Base-by-base conservation (phyloP, 179 eudicot genomes). In the Nepenthes alata region DNA sequence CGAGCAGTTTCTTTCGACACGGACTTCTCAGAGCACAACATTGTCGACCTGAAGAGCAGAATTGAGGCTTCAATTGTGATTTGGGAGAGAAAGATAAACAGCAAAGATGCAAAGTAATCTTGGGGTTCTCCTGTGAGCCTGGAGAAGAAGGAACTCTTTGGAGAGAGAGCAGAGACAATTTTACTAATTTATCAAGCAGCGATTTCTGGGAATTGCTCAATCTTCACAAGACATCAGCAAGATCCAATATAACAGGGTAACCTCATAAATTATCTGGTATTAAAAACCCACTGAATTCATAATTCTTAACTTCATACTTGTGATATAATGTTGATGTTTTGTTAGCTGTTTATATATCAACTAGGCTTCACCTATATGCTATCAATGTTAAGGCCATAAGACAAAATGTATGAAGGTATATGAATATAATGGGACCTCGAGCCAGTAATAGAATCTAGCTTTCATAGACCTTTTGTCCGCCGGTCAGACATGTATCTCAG, bases 61-160 rank as follows among this genome's bases (percentile, higher is more conserved):
- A 85, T 90, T 3, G 97, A 90, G 74, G 97, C 97, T 48, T 90
- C 97, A 2, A 77, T 90, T 37, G 80, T 88, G 64, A 90, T 90
- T 2, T 90, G 95, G 97, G 80, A 65, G 67, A 75, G 97, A 50
- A 90, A 90, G 60, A 87, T 90, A 88, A 67, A 63, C 57, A 77
- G 74, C 69, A 90, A 90, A 76, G 97, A 90, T 35, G 68, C 71
- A 35, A 85, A 85, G 63, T 85, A 93, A 36, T 60, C 89, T 11
- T 90, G 97, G 97, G 80, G 97, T 41, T 81, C 95, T 11, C 74
- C 77, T 45, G 93, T 90, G 57, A 90, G 93, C 68, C 47, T 80
- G 37, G 97, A 85, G 70, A 90, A 87, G 68, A 77, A 89, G 66
- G 96, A 88, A 63, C 67, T 79, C 44, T 78, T 88, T 51, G 96